Conservation (phyloP, 2,329 filamentous ascomycete genomes). For the Xylaria sp. region DNA sequence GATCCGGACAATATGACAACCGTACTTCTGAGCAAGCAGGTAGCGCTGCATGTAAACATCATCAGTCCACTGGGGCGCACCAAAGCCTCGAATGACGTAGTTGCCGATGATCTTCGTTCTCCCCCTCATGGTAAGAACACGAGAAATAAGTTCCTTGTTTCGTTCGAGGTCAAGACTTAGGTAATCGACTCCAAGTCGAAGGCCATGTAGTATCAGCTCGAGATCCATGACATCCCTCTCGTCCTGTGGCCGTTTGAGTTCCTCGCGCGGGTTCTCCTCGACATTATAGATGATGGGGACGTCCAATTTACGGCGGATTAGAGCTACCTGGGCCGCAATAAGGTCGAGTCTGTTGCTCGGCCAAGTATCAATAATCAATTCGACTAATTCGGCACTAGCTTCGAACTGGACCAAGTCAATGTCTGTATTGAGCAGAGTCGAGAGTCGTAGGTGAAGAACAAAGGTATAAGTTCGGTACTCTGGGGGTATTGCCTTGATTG, state of each 20-base stretch:
- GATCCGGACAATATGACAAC: slow-evolving; percentile 65
- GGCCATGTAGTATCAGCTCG: slow-evolving; percentile 62
- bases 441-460: slow-evolving; percentile 63
- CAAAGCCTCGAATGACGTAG: slow-evolving; percentile 50
- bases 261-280: slow-evolving; percentile 51
- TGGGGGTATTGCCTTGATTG: slow-evolving; percentile 59
- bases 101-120: slow-evolving; percentile 65
- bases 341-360: slow-evolving; percentile 50
- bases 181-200: slow-evolving; percentile 69
- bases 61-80: slow-evolving; percentile 58
- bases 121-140: slow-evolving; percentile 56
- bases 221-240: slow-evolving; percentile 52
- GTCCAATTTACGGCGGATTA: slow-evolving; percentile 58
- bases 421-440: slow-evolving; percentile 56
- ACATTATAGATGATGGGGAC: slow-evolving; percentile 61
- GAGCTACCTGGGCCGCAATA: slow-evolving; percentile 58
- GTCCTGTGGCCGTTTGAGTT: slow-evolving; percentile 41
- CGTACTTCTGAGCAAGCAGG: slow-evolving; percentile 54
- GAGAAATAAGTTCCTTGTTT: slow-evolving; percentile 50
- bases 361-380: slow-evolving; percentile 63
- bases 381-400: slow-evolving; percentile 61
- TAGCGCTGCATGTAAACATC: slow-evolving; percentile 56
- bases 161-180: slow-evolving; percentile 65
- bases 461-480: slow-evolving; percentile 63
- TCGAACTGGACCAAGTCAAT: slow-evolving; percentile 56